These are phyloP conservation scores for Apocynum venetum DNA, from an alignment of 257 asterid genomes.

Conservation along the genomic window DNA sequence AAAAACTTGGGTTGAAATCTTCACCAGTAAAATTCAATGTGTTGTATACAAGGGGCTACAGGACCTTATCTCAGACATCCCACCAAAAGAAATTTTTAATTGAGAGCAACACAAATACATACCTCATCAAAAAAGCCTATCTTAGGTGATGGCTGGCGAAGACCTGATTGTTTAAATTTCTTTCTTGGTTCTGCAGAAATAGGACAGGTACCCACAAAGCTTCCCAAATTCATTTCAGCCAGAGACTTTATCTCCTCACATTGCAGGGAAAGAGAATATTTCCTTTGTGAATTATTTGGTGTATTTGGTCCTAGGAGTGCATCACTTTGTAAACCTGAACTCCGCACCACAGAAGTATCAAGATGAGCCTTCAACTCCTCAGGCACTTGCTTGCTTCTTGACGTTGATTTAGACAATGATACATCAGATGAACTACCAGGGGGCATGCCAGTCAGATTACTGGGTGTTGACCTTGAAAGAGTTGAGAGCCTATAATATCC, in stretches of 20 bases:
- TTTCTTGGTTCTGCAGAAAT: constrained; percentile 18
- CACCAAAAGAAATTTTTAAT: not conserved
- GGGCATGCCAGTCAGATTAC: constrained; percentile 3
- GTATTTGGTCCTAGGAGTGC: constrained; percentile 18
- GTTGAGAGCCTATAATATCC: constrained; percentile 21
- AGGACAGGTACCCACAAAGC: not conserved
- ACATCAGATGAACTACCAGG: constrained; percentile 8
- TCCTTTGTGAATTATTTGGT: constrained; percentile 1
- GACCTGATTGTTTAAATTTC: constrained; percentile 39
- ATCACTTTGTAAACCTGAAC: not conserved
- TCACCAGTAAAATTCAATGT: not conserved
- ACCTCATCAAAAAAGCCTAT: constrained; percentile 65
- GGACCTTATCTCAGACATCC: not conserved
- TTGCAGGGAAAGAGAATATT: constrained; percentile 9
- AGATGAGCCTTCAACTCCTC: constrained; percentile 4
- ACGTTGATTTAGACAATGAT: constrained; percentile 8
- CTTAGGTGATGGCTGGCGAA: constrained; percentile 59
- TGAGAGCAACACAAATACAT: not conserved
- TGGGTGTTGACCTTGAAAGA: constrained; percentile 9
- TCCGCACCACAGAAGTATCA: not conserved
- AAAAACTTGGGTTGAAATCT: not conserved
- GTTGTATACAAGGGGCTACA: not conserved
- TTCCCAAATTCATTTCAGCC: not conserved
- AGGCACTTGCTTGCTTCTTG: constrained; percentile 19
- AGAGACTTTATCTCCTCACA: constrained; percentile 15